These are phyloP conservation scores for Penicillium bialowiezense DNA, from an alignment of 495 filamentous ascomycete species.

Conservation along the genomic window DNA sequence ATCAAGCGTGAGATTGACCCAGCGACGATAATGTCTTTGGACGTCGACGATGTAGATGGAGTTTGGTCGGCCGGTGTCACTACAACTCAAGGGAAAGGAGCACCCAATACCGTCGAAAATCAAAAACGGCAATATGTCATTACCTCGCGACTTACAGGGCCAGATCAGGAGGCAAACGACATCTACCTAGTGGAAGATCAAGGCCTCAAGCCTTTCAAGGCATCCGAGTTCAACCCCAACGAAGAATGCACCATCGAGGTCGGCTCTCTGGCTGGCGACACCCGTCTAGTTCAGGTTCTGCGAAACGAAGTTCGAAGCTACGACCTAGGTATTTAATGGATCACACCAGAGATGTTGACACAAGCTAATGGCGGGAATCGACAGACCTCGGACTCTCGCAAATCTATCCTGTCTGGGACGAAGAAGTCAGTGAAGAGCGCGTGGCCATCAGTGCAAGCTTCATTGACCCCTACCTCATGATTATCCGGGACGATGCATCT, in stretches of 20 bases:
- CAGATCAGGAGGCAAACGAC: constrained; percentile 41
- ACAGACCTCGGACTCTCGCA: constrained; percentile 80
- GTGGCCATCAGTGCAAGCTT: constrained; percentile 79
- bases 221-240: constrained; percentile 82
- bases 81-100: constrained; percentile 8
- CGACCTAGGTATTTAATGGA: constrained; percentile 66
- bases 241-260: constrained; percentile 80
- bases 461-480: constrained; percentile 80
- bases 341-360: neutral
- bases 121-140: constrained; percentile 35
- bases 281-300: constrained; percentile 78
- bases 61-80: constrained; percentile 37
- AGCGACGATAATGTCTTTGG: constrained; percentile 55
- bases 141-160: constrained; percentile 26
- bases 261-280: constrained; percentile 68
- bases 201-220: constrained; percentile 32
- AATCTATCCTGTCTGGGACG: constrained; percentile 86
- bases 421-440: constrained; percentile 76
- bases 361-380: constrained; percentile 8
- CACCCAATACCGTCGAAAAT: constrained; percentile 44
- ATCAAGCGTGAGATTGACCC: constrained; percentile 75
- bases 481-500: constrained; percentile 78
- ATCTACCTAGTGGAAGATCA: constrained; percentile 31
- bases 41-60: constrained; percentile 28
- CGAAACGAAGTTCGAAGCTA: constrained; percentile 82